Evolutionary conservation across 805 yeast species (phyloP).

Genomic region (Candida palmyrensis): DNA sequence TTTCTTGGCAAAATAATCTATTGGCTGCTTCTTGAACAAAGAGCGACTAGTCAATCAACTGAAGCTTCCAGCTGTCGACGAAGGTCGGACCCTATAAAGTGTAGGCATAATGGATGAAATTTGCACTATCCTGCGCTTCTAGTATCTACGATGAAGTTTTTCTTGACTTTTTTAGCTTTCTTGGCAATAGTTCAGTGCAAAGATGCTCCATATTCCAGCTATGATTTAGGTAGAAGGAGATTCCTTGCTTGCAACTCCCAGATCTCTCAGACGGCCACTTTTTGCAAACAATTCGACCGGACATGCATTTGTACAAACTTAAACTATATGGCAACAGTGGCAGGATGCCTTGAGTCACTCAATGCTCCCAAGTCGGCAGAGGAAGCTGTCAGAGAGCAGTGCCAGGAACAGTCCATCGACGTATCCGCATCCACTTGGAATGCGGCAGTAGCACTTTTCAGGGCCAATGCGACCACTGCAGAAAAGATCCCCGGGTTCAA

Average conservation of each 20-base stretch:
- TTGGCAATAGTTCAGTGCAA: not conserved
- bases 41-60: too few species aligned
- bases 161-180: not conserved
- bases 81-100: too few species aligned
- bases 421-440: not conserved
- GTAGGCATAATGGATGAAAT: too few species aligned
- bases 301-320: too few species aligned
- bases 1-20: too few species aligned
- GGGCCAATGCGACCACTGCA: constrained; percentile 7
- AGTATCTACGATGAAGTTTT: not conserved
- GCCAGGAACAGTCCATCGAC: too few species aligned
- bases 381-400: too few species aligned
- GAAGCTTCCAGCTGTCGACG: too few species aligned
- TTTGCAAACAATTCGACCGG: too few species aligned
- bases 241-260: constrained; percentile 8
- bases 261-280: constrained; percentile 6
- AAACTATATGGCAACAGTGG: too few species aligned
- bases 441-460: constrained; percentile 4
- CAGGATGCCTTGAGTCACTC: too few species aligned
- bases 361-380: constrained; percentile 3
- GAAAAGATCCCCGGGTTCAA: constrained; percentile 19
- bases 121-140: not conserved
- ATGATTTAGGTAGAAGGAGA: not conserved
- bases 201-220: constrained; percentile 1
- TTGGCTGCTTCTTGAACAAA: too few species aligned